phyloP scores from a whole-genome alignment of 208 protist species.

The Borovskyia barvae region DNA sequence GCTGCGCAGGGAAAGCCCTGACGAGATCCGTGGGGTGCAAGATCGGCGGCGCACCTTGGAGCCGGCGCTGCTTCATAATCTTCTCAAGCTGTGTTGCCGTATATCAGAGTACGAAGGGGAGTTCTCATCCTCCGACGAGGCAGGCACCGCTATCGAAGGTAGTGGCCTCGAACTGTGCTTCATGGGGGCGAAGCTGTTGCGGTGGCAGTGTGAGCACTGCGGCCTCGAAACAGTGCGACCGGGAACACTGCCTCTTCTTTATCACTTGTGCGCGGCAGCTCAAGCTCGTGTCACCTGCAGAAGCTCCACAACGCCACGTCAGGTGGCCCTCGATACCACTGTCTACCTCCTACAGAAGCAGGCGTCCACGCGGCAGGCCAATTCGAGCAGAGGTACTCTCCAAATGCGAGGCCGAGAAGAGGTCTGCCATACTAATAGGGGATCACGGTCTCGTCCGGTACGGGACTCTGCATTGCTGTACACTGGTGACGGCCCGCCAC shows the following conservation, averaged over 20 bases:
- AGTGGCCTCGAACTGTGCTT: background rate
- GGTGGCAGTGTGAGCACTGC: constrained; percentile 27
- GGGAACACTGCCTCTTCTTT: constrained; percentile 37
- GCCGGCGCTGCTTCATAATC: constrained; percentile 32
- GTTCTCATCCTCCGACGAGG: background rate
- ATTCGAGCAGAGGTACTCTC: too few relatives aligned
- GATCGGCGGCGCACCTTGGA: constrained; percentile 8
- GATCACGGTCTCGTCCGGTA: too few relatives aligned
- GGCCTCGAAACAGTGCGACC: constrained; percentile 21
- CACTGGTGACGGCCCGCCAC: too few relatives aligned
- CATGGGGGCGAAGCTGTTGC: constrained; percentile 22
- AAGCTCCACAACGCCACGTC: background rate
- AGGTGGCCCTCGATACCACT: constrained; percentile 27
- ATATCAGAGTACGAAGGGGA: constrained; percentile 26
- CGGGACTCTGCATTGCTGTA: too few relatives aligned
- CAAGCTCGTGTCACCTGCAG: background rate
- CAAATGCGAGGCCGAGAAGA: too few relatives aligned
- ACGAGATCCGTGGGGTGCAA: too few relatives aligned
- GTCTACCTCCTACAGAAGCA: constrained; percentile 20
- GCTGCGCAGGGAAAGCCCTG: too few relatives aligned
- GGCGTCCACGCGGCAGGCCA: background rate
- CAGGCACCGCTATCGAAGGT: background rate
- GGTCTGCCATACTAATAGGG: too few relatives aligned
- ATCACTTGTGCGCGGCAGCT: constrained; percentile 33
- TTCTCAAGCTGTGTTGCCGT: constrained; percentile 56